Conservation (phyloP, 2,329 filamentous ascomycete genomes). For the Kalaharituber pfeilii region DNA sequence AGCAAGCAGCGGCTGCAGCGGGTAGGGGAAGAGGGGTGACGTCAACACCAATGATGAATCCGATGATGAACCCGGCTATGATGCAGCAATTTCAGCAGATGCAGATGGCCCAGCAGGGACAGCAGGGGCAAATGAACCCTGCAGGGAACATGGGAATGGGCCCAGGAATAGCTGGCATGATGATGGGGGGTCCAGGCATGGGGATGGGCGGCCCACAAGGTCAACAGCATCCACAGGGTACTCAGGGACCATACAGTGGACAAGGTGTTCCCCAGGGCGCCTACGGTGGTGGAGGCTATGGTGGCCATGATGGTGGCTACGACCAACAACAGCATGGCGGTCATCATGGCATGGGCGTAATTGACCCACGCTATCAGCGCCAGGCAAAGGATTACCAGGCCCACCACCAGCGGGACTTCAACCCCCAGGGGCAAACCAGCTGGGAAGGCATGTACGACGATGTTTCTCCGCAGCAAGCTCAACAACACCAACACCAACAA, state of each 20-base stretch:
- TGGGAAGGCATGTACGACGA: constrained; percentile 99
- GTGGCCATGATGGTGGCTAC: neutral
- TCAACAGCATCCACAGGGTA: constrained; percentile 14
- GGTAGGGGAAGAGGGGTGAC: constrained; percentile 32
- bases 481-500: constrained; percentile 29
- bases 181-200: constrained; percentile 25
- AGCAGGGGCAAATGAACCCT: constrained; percentile 8
- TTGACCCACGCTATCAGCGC: neutral
- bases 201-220: constrained; percentile 19
- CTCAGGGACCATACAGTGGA: constrained; percentile 15
- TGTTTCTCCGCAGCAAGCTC: constrained; percentile 43
- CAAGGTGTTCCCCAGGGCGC: constrained; percentile 10
- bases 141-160: constrained; percentile 3
- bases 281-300: constrained; percentile 8
- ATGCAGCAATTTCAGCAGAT: constrained; percentile 60
- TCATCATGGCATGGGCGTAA: neutral
- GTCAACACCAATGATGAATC: constrained; percentile 41
- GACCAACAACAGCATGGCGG: constrained; percentile 4
- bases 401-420: constrained; percentile 28
- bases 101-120: constrained; percentile 42
- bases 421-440: constrained; percentile 21
- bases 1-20: too few species aligned
- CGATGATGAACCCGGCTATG: constrained; percentile 51
- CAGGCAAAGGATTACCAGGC: constrained; percentile 32
- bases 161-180: constrained; percentile 19